Evolutionary conservation across 176 grass and related monocot genomes (phyloP).

Genomic region (Carex scoparia): DNA sequence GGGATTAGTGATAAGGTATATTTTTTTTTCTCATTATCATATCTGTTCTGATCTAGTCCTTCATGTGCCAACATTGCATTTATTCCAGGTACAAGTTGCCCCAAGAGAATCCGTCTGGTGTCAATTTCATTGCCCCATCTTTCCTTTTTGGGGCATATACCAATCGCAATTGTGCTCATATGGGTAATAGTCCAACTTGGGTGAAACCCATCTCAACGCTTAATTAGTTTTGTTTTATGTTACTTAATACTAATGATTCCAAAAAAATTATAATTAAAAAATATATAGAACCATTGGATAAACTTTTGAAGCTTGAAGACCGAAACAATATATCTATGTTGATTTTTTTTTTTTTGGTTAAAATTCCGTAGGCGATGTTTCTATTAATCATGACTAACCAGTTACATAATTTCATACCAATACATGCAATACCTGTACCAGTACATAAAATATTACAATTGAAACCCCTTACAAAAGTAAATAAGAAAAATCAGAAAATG

Average conservation of each 20-base stretch:
- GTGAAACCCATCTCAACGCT: background rate
- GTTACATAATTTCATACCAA: no score
- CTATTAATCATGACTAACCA: no score
- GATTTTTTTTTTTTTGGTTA: no score
- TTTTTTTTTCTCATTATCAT: constrained; percentile 2
- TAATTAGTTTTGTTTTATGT: background rate
- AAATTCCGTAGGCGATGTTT: no score
- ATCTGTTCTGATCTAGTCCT: background rate
- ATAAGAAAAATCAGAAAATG: no score
- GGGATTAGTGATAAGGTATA: background rate
- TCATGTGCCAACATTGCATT: background rate
- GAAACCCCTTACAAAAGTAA: no score
- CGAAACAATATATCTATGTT: no score
- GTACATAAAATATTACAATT: no score
- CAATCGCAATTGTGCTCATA: background rate
- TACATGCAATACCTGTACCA: no score
- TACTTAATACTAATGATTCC: background rate
- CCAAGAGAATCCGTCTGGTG: background rate
- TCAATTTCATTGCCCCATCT: background rate
- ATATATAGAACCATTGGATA: no score
- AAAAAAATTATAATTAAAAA: no score
- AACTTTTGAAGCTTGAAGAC: no score
- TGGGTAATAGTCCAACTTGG: background rate
- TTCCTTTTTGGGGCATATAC: constrained; percentile 3
- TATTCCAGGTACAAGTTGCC: constrained; percentile 19